Conservation (phyloP, 371 early-diverging fungal species). For the Parasitella parasitica region DNA sequence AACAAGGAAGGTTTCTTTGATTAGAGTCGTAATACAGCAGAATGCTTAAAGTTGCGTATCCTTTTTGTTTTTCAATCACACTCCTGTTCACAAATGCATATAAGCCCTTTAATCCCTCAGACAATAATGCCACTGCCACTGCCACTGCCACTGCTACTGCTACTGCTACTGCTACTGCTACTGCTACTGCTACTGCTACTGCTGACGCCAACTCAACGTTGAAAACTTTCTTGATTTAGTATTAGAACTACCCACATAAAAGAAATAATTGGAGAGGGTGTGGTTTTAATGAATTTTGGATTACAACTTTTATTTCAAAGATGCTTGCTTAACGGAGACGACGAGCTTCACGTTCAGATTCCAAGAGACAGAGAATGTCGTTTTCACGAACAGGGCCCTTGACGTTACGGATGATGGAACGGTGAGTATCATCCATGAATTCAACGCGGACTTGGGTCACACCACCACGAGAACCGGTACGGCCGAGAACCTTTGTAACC, state of each 20-base stretch:
- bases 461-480: constrained; percentile 98
- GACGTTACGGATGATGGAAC: constrained; percentile 98
- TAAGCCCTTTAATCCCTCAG: too few relatives aligned
- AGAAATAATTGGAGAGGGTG: background rate
- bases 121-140: too few relatives aligned
- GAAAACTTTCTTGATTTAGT: too few relatives aligned
- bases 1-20: too few relatives aligned
- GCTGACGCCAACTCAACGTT: too few relatives aligned
- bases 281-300: background rate
- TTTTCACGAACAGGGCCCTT: constrained; percentile 97
- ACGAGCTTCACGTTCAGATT: constrained; percentile 99
- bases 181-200: too few relatives aligned
- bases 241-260: background rate
- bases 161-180: too few relatives aligned
- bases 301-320: background rate
- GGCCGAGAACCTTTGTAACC: constrained; percentile 96
- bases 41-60: too few relatives aligned
- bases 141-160: background rate
- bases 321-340: constrained; percentile 86
- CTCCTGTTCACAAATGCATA: too few relatives aligned
- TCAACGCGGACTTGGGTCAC: constrained; percentile 99
- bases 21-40: too few relatives aligned
- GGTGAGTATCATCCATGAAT: constrained; percentile 93
- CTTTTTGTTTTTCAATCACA: too few relatives aligned
- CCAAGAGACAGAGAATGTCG: constrained; percentile 95